Percentiles rank a stretch among this genome's conserved stretches.
These are phyloP conservation scores for Dendrothele bispora DNA, from an alignment of 768 basidiomycete species.

Conservation along the genomic window DNA sequence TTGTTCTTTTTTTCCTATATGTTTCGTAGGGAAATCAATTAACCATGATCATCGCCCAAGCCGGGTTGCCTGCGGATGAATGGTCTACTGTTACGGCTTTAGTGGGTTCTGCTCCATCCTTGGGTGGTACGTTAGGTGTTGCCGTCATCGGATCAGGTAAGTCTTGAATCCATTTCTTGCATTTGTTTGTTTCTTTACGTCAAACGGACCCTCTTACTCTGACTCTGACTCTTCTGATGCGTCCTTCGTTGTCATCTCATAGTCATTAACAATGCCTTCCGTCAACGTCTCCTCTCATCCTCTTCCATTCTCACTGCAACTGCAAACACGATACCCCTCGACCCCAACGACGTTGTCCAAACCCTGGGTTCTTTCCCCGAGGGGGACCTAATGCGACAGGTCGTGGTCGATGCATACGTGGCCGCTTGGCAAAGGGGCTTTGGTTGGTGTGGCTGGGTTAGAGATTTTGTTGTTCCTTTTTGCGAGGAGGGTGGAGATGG, in stretches of 20 bases:
- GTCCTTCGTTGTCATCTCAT: no score
- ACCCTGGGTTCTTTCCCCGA: slow-evolving; percentile 9
- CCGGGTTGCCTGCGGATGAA: slow-evolving; percentile 17
- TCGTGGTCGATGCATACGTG: slow-evolving; percentile 16
- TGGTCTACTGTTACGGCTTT: slow-evolving; percentile 25
- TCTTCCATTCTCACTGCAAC: not conserved
- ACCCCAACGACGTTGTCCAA: slow-evolving; percentile 18
- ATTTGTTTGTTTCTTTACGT: no score
- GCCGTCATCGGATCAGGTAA: slow-evolving; percentile 20
- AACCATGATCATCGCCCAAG: slow-evolving; percentile 20
- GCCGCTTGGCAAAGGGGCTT: slow-evolving; percentile 17
- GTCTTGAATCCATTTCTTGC: slow-evolving; percentile 8
- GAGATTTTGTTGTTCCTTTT: slow-evolving; percentile 16
- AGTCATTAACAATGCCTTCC: slow-evolving; percentile 23
- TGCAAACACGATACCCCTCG: slow-evolving; percentile 7
- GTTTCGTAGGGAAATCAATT: slow-evolving; percentile 17
- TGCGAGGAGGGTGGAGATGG: slow-evolving; percentile 11
- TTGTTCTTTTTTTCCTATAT: not conserved
- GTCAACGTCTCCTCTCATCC: slow-evolving; percentile 3
- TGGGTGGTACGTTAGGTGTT: slow-evolving; percentile 22
- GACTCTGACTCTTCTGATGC: no score
- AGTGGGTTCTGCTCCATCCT: slow-evolving; percentile 14
- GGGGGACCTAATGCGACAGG: slow-evolving; percentile 4
- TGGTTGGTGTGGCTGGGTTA: slow-evolving; percentile 17
- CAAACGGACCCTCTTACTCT: no score